Percentiles rank a stretch among this genome's conserved stretches.
phyloP scores from a whole-genome alignment of 306 rosid genomes.

The Corylus avellana region DNA sequence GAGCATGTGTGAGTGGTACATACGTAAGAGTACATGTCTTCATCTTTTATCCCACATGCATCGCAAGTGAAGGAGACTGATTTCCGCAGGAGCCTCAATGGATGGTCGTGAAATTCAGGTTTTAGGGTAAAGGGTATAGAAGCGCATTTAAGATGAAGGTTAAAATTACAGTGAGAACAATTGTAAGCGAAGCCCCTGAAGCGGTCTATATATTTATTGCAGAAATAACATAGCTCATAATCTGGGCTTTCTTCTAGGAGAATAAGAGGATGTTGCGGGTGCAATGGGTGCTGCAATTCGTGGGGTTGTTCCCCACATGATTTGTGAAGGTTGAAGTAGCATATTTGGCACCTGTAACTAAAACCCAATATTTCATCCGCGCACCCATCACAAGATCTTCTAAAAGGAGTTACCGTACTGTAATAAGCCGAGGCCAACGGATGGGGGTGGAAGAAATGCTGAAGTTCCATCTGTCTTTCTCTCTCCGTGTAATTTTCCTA shows the following conservation, averaged over 20 bases:
- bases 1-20: accelerated
- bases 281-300: neutral
- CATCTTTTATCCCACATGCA: neutral
- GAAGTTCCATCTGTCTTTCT: no score
- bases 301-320: neutral
- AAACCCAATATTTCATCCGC: accelerated
- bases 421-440: no score
- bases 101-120: neutral
- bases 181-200: neutral
- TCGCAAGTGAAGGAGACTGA: neutral
- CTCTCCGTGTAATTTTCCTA: no score
- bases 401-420: no score
- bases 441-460: no score
- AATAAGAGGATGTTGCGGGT: neutral
- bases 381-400: neutral
- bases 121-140: neutral
- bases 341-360: neutral
- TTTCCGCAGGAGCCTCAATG: neutral
- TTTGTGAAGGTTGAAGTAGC: neutral
- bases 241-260: neutral
- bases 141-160: neutral
- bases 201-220: no score
- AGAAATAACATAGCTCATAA: neutral
- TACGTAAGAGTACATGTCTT: accelerated
- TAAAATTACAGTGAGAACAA: neutral